These are phyloP conservation scores for Haematococcus lacustris DNA, from an alignment of 139 green algal species.

Conservation along the genomic window DNA sequence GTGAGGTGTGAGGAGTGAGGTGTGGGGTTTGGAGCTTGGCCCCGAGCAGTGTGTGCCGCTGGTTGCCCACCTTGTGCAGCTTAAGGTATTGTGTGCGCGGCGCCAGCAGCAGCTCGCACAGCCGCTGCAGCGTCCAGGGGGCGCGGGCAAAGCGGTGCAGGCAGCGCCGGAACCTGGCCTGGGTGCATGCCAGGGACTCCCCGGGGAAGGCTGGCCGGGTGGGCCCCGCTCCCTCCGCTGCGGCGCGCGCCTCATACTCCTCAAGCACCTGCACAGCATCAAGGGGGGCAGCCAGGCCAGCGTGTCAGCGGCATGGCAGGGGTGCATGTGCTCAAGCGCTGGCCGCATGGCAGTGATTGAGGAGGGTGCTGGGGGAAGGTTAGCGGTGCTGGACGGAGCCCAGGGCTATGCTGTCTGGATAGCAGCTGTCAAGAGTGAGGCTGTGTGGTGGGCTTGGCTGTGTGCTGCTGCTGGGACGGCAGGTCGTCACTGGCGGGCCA, in stretches of 20 bases:
- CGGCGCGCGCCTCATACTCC: slow-evolving; percentile 12
- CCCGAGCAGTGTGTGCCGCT: too few species aligned
- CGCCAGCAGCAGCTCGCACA: slow-evolving; percentile 69
- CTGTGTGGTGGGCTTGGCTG: too few species aligned
- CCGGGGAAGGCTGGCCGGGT: slow-evolving; percentile 21
- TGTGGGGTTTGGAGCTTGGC: too few species aligned
- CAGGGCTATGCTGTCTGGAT: neutral
- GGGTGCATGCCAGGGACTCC: slow-evolving; percentile 12
- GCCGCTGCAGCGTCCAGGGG: slow-evolving; percentile 69
- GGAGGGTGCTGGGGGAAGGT: too few species aligned
- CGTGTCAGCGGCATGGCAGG: neutral
- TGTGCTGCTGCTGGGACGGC: too few species aligned
- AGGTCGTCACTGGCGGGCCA: too few species aligned
- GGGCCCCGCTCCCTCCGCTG: slow-evolving; percentile 33
- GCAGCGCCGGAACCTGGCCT: slow-evolving; percentile 29
- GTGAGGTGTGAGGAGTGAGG: too few species aligned
- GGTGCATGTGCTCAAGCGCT: neutral
- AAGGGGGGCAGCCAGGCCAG: too few species aligned
- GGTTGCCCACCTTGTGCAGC: slow-evolving; percentile 61
- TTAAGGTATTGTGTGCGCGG: slow-evolving; percentile 60
- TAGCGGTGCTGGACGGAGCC: neutral
- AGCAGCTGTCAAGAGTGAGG: neutral
- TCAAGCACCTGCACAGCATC: neutral
- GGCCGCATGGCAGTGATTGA: too few species aligned
- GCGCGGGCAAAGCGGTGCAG: slow-evolving; percentile 33